phyloP scores from a whole-genome alignment of 2,329 filamentous ascomycete species.

The Verticillium nonalfalfae region DNA sequence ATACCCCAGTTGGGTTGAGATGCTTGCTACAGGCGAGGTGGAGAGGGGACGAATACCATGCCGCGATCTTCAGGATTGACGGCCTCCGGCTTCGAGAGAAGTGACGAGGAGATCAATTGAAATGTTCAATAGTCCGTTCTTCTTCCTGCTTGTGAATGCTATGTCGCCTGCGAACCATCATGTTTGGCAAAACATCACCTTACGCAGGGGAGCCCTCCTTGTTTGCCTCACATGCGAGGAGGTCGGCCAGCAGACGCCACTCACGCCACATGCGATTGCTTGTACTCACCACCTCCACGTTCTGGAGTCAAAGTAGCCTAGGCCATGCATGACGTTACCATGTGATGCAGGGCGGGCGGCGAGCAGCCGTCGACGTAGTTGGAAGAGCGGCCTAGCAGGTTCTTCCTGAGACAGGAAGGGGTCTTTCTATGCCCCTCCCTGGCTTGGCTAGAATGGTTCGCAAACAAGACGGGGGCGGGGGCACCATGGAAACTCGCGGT shows the following conservation, averaged over 20 bases:
- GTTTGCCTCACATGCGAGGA: neutral
- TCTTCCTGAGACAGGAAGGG: neutral
- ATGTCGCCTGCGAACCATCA: too few relatives aligned
- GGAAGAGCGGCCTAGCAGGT: neutral
- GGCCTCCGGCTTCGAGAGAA: constrained; percentile 3
- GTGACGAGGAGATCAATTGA: constrained; percentile 1
- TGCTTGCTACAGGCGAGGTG: neutral
- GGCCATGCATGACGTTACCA: neutral
- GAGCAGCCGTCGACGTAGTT: neutral
- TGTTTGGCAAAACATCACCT: neutral
- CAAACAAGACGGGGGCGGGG: neutral
- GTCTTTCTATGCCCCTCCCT: neutral
- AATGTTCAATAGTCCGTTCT: neutral
- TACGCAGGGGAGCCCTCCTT: neutral
- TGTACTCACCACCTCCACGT: too few relatives aligned
- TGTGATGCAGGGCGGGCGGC: neutral
- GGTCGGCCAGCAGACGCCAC: neutral
- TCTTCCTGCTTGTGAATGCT: neutral
- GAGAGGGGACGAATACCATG: neutral
- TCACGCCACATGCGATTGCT: neutral
- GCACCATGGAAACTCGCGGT: neutral
- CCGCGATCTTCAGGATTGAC: neutral
- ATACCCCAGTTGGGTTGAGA: neutral
- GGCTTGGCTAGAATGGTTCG: too few relatives aligned
- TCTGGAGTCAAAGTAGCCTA: neutral